These are phyloP conservation scores for Boletus smithii DNA, from an alignment of 1,284 basidiomycete genomes.

Conservation along the genomic window DNA sequence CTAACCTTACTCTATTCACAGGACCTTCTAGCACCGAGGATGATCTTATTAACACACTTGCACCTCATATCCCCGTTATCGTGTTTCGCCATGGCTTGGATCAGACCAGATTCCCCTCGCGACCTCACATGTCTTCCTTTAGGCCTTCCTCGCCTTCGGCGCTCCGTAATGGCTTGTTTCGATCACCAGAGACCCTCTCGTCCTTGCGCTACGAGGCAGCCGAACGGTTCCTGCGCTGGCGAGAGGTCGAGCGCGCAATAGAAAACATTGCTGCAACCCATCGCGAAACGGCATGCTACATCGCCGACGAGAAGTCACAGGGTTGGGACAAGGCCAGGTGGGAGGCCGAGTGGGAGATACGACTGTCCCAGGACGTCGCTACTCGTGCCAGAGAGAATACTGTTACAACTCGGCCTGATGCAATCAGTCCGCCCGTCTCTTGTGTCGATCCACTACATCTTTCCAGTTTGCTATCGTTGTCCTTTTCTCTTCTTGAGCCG, in stretches of 20 bases:
- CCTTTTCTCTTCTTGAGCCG: constrained; percentile 43
- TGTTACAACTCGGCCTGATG: constrained; percentile 15
- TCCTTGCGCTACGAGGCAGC: constrained; percentile 58
- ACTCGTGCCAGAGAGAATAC: constrained; percentile 37
- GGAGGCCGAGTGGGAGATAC: constrained; percentile 61
- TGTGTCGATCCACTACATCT: constrained; percentile 48
- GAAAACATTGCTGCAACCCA: constrained; percentile 30
- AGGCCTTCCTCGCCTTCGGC: constrained; percentile 46
- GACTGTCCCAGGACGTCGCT: constrained; percentile 57
- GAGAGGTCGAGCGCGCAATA: constrained; percentile 58
- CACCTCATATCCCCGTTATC: constrained; percentile 56
- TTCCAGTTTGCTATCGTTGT: constrained; percentile 45
- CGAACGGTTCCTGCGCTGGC: constrained; percentile 68
- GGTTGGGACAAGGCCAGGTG: constrained; percentile 56
- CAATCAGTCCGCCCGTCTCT: constrained; percentile 11
- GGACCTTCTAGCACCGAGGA: constrained; percentile 40
- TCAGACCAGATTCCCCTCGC: constrained; percentile 30
- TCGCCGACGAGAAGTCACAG: constrained; percentile 26
- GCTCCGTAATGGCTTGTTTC: constrained; percentile 58
- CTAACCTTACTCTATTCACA: constrained; percentile 11
- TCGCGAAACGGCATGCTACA: constrained; percentile 26
- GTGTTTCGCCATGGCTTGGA: constrained; percentile 41
- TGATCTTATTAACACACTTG: constrained; percentile 47
- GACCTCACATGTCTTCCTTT: constrained; percentile 49
- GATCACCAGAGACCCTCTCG: constrained; percentile 54